Percentiles rank a stretch among this genome's conserved stretches.
Evolutionary conservation across 2,329 filamentous ascomycete genomes (phyloP).

Genomic region (Truncatella angustata): DNA sequence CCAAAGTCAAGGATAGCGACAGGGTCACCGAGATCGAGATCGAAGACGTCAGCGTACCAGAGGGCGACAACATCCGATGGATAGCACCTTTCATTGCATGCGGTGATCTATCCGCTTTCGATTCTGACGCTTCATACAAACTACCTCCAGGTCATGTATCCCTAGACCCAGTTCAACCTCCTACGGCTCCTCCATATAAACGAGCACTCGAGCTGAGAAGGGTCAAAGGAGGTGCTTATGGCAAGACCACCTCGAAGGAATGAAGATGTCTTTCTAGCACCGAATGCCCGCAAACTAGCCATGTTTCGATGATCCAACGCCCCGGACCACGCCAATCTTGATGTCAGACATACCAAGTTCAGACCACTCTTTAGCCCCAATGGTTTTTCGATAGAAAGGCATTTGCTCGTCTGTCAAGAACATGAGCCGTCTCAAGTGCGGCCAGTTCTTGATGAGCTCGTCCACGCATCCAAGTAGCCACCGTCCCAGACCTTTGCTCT

Average conservation of each 20-base stretch:
- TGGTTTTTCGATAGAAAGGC: slow-evolving; percentile 45
- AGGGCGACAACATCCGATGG: slow-evolving; percentile 61
- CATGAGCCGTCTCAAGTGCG: slow-evolving; percentile 52
- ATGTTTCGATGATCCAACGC: too few relatives aligned
- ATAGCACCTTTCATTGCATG: slow-evolving; percentile 97
- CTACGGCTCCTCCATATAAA: slow-evolving; percentile 94
- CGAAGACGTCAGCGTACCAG: slow-evolving; percentile 41
- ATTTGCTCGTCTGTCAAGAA: slow-evolving; percentile 44
- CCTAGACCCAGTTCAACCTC: slow-evolving; percentile 89
- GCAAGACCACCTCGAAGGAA: slow-evolving; percentile 56
- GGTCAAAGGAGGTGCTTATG: slow-evolving; percentile 72
- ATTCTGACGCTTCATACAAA: slow-evolving; percentile 92
- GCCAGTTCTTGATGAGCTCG: slow-evolving; percentile 45
- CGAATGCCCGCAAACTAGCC: too few relatives aligned
- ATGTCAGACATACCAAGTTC: too few relatives aligned
- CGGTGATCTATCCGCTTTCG: slow-evolving; percentile 89
- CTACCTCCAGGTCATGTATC: slow-evolving; percentile 83
- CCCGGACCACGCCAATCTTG: too few relatives aligned
- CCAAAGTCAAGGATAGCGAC: slow-evolving; percentile 22
- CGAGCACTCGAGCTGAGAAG: slow-evolving; percentile 82
- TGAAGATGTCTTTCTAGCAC: slow-evolving; percentile 15
- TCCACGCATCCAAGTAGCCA: slow-evolving; percentile 53
- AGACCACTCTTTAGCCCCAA: slow-evolving; percentile 45
- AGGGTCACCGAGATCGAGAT: slow-evolving; percentile 47
- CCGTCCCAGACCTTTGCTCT: slow-evolving; percentile 49